These are phyloP conservation scores for Rhizopus delemar DNA, from an alignment of 371 early-diverging fungal species.

Conservation along the genomic window DNA sequence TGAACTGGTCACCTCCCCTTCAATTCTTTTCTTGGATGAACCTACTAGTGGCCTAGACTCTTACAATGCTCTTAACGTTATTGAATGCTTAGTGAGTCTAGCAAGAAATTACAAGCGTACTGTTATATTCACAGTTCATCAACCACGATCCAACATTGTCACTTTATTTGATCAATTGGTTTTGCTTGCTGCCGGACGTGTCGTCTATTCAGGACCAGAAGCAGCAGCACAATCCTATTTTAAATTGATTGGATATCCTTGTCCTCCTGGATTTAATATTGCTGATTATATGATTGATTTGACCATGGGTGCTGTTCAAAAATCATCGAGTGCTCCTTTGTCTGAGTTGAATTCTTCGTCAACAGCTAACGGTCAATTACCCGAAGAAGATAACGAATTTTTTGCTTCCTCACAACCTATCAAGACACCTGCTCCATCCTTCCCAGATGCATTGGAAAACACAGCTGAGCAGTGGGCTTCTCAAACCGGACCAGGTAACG, in stretches of 20 bases:
- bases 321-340: constrained; percentile 19
- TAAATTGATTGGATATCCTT: constrained; percentile 70
- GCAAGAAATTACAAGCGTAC: constrained; percentile 85
- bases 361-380: background rate
- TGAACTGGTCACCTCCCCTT: constrained; percentile 88
- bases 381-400: background rate
- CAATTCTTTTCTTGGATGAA: constrained; percentile 92
- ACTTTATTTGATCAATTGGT: constrained; percentile 87
- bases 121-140: constrained; percentile 93
- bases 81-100: constrained; percentile 79
- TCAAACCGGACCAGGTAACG: constrained; percentile 29
- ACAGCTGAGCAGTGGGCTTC: constrained; percentile 50
- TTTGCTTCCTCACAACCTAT: constrained; percentile 12
- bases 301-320: constrained; percentile 61
- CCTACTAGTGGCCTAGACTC: constrained; percentile 92
- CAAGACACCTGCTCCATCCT: background rate
- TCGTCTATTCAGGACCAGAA: constrained; percentile 80
- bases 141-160: constrained; percentile 92
- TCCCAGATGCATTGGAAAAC: constrained; percentile 36
- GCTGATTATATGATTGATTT: constrained; percentile 89
- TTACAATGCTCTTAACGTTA: constrained; percentile 90
- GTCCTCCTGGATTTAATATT: constrained; percentile 90
- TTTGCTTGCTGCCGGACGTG: constrained; percentile 80
- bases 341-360: background rate
- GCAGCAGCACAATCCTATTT: constrained; percentile 58